A percentile compares a stretch with the other conserved stretches of the same genome.
Evolutionary conservation across 2,329 filamentous ascomycete genomes (phyloP).

Genomic region (Penicillium sp.): DNA sequence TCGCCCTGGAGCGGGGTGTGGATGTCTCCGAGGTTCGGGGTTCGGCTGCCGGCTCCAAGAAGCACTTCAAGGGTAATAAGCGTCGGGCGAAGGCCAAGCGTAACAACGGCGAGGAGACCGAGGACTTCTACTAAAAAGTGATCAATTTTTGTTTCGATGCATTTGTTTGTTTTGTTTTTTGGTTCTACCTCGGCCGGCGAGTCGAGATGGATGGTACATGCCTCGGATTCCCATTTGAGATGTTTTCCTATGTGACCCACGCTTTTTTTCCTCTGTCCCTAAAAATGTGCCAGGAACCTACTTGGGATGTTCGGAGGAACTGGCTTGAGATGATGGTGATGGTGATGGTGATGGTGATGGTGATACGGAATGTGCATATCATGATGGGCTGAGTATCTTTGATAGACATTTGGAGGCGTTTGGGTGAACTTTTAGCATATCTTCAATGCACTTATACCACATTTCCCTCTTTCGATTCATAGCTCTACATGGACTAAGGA

Average conservation of each 20-base stretch:
- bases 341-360: not conserved
- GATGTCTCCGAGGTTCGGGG: constrained; percentile 75
- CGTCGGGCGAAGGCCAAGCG: constrained; percentile 39
- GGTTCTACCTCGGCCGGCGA: constrained; percentile 27
- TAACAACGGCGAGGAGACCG: constrained; percentile 36
- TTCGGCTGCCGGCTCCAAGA: constrained; percentile 66
- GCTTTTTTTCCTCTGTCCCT: constrained; percentile 3
- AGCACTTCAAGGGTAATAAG: constrained; percentile 64
- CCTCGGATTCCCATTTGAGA: constrained; percentile 8
- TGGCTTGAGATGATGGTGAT: constrained; percentile 8
- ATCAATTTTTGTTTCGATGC: constrained; percentile 16
- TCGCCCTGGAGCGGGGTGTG: constrained; percentile 81
- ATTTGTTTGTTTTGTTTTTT: constrained; percentile 6
- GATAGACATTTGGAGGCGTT: constrained; percentile 28
- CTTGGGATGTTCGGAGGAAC: constrained; percentile 2
- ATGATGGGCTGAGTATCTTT: constrained; percentile 19
- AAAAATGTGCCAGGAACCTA: not conserved
- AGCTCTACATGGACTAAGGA: not conserved
- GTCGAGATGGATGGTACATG: constrained; percentile 19
- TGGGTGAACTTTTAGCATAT: constrained; percentile 9
- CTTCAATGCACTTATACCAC: constrained; percentile 9
- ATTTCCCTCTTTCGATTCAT: not conserved
- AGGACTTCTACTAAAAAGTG: constrained; percentile 35
- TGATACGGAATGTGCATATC: constrained; percentile 27
- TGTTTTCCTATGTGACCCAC: constrained; percentile 12